Base-by-base conservation (phyloP, 73 alveolate species). In the Paramecium bursaria region DNA sequence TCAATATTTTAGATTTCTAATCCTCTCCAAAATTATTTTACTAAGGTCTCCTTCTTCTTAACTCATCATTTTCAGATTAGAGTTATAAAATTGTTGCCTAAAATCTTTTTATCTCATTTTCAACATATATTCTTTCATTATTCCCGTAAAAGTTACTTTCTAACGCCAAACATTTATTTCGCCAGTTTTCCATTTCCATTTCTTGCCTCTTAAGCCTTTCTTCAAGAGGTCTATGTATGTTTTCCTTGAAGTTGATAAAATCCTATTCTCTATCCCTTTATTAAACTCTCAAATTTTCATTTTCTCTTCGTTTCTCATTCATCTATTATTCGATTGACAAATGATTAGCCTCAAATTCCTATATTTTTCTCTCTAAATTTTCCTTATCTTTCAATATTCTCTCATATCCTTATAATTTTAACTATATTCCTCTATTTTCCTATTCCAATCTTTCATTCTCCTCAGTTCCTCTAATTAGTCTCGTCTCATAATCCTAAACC, bases 121-220 rank as follows among this genome's bases (percentile, higher is more conserved):
- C 82, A 15, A 67, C 82, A 67, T 67, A 67, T 25, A 67, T 39
- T 67, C 82, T 67, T 67, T 67, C 82, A 67, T 67, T 67, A 67
- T 67, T 67, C 13, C 82, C 82, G 22, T 39, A 67, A 42, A 67
- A 67, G 14, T 67, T 67, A 7, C 60, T 33, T 67, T 67, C 82
- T 17, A 67, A 67, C 15, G 82, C 82, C 60, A 67, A 67, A 67
- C 82, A 67, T 39, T 67, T 67, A 67, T 67, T 67, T 39, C 82
- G 33, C 82, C 82, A 67, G 44, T 67, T 67, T 26, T 67, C 82
- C 1, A 67, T 67, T 9, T 67, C 82, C 22, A 67, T 31, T 17
- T 67, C 82, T 44, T 39, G 44, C 21, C 82, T 67, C 39, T 67
- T 67, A 39, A 39, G 44, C 22, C 82, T 31, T 46, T 67, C 82